Percentiles rank a stretch among this genome's conserved stretches.
Conservation (phyloP, 2,329 filamentous ascomycete species). For the Colletotrichum sp. region DNA sequence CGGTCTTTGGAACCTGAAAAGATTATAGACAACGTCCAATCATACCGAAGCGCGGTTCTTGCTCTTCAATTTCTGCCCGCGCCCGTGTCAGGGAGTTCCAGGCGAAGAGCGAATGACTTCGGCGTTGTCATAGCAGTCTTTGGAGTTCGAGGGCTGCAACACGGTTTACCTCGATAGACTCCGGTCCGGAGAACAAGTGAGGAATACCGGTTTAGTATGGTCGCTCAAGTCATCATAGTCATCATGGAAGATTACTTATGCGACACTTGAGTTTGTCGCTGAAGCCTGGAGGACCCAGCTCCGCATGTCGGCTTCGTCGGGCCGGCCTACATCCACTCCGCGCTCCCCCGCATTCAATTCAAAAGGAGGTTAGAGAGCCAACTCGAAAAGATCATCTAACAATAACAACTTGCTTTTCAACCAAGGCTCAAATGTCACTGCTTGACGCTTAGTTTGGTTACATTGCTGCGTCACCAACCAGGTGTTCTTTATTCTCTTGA, state of each 20-base stretch:
- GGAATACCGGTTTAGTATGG: background rate
- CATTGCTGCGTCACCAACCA: background rate
- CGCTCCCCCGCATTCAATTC: background rate
- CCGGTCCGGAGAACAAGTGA: background rate
- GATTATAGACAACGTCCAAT: background rate
- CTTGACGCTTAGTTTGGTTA: background rate
- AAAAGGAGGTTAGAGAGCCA: background rate
- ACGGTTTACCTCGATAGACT: background rate
- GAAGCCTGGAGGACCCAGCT: background rate
- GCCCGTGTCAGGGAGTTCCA: background rate
- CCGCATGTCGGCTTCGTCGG: background rate
- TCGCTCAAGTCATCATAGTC: background rate
- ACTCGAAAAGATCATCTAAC: background rate
- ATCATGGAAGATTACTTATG: background rate
- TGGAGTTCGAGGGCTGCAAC: background rate
- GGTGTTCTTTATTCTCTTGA: background rate
- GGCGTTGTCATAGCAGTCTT: background rate
- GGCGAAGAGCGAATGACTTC: background rate
- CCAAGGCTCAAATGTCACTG: background rate
- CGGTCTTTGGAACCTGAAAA: background rate
- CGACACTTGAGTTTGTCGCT: background rate
- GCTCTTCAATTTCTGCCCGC: background rate
- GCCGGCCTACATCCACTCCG: background rate
- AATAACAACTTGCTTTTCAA: background rate
- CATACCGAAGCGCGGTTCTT: background rate